Evolutionary conservation across 2,329 filamentous ascomycete genomes (phyloP).

Genomic region (Teratosphaeria nubilosa): DNA sequence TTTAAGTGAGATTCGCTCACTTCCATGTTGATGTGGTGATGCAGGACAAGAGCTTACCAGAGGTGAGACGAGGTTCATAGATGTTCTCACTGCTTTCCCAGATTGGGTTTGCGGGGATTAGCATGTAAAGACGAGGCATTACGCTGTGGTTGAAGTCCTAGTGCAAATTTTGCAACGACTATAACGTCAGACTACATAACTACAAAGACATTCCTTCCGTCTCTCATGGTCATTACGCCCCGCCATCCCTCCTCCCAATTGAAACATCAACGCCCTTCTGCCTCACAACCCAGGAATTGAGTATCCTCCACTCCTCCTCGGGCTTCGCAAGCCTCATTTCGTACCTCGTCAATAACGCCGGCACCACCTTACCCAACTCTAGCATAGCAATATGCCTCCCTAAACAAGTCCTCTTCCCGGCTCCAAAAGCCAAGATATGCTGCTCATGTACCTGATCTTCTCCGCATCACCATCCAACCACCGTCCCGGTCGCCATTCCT

Average conservation of each 20-base stretch:
- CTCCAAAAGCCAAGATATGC: slow-evolving; percentile 22
- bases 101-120: not conserved
- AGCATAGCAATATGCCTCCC: slow-evolving; percentile 23
- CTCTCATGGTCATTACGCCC: not conserved
- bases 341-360: slow-evolving; percentile 18
- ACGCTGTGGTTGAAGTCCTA: not conserved
- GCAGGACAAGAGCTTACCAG: not conserved
- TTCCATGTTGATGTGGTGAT: not conserved
- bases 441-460: slow-evolving; percentile 11
- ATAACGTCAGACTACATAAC: not conserved
- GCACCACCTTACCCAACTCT: slow-evolving; percentile 24
- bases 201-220: not conserved
- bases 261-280: slow-evolving; percentile 10
- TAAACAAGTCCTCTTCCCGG: slow-evolving; percentile 26
- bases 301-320: slow-evolving; percentile 12
- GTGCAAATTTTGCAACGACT: not conserved
- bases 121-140: not conserved
- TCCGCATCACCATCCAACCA: slow-evolving; percentile 29
- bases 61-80: not conserved
- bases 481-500: slow-evolving; percentile 33
- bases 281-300: slow-evolving; percentile 14
- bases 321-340: slow-evolving; percentile 15
- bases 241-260: not conserved
- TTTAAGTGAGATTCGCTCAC: not conserved
- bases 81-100: not conserved